Base-by-base conservation (phyloP, 2,329 filamentous ascomycete genomes). In the Triangularia verruculosa region DNA sequence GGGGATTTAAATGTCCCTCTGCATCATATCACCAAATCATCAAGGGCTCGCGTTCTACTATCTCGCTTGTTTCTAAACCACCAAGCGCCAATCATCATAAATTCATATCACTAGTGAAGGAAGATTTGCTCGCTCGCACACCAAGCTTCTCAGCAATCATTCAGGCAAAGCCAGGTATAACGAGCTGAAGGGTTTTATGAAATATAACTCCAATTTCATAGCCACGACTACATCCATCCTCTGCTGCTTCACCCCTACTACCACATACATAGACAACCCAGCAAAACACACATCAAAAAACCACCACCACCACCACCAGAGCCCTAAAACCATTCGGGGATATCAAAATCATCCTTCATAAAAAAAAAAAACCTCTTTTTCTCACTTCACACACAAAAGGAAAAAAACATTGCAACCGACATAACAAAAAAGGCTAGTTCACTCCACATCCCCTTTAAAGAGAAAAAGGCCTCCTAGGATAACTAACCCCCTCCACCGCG, bases 401-500 rank as follows among this genome's bases (percentile, higher is more conserved):
- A n/a, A 3, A 47, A 47, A 47, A 47, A 20, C 4, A 47, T n/a
- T n/a, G n/a, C n/a, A n/a, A n/a, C n/a, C n/a, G 20, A 20, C 5
- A 20, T 17, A 20, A 20, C 5, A 20, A 20, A 20, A 47, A 20
- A 47, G 7, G n/a, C n/a, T 47, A 20, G n/a, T 11, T 47, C 39
- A 47, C 20, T 47, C 9, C 39, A 47, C 20, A 47, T 47, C 34
- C 34, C 34, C 34, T 15, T 34, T 61, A 72, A 17, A 86, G 74
- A 66, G 73, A 76, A 71, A 84, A 86, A 20, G 90, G 88, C 70
- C 90, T 88, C 73, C 90, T 84, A 24, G 93, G 92, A 74, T 92
- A 97, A 65, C 83, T 81, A 12, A 99, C 91, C 4, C 92, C 93
- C 73, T 97, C 89, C 12, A 96, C 88, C 55, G 95, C 94, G 4